These are phyloP conservation scores for Arthrobotrys musiformis DNA, from an alignment of 2,329 filamentous ascomycete genomes.

Conservation along the genomic window DNA sequence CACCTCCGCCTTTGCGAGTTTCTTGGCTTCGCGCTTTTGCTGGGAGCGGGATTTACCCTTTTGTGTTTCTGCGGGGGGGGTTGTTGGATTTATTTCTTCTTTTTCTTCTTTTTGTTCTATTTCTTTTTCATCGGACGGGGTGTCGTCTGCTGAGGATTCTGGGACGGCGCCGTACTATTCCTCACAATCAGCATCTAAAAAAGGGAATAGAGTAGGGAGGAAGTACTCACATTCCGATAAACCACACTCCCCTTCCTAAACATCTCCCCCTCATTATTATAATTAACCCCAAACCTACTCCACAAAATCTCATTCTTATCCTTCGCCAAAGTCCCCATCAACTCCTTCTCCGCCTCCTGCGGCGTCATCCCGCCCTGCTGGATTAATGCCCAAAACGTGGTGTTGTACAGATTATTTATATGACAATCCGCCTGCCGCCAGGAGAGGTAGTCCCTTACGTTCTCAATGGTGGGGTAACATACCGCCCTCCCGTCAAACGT, in stretches of 20 bases:
- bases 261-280: conserved; percentile 94
- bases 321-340: conserved; percentile 69
- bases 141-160: conserved; percentile 63
- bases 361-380: conserved; percentile 78
- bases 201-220: neutral
- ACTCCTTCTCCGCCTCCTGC: conserved; percentile 80
- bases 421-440: conserved; percentile 89
- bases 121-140: conserved; percentile 61
- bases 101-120: conserved; percentile 63
- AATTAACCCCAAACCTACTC: conserved; percentile 88
- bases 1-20: conserved; percentile 80
- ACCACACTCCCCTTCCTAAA: conserved; percentile 93
- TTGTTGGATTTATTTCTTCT: neutral
- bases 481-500: conserved; percentile 94
- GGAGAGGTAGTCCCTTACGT: conserved; percentile 92
- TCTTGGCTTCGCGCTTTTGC: conserved; percentile 80
- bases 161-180: conserved; percentile 46
- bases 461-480: conserved; percentile 82
- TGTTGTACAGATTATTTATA: conserved; percentile 99
- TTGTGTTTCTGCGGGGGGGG: conserved; percentile 61
- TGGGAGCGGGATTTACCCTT: conserved; percentile 78
- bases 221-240: conserved; percentile 76
- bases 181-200: conserved; percentile 12
- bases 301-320: conserved; percentile 98
- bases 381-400: conserved; percentile 91